These are phyloP conservation scores for Vitis rupestris DNA, from an alignment of 164 flowering plant genomes.

Conservation along the genomic window DNA sequence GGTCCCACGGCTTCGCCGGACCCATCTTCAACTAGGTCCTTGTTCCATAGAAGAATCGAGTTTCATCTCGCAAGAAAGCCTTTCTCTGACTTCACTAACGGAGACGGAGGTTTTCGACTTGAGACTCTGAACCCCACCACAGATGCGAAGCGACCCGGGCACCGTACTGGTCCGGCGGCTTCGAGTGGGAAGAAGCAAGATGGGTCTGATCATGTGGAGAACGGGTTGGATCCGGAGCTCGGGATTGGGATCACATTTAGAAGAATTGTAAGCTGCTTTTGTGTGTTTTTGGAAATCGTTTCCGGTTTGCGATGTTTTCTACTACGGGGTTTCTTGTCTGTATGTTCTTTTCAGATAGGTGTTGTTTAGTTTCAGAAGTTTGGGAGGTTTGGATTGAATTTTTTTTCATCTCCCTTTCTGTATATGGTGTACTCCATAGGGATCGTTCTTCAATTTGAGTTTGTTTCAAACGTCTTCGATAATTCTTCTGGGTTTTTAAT, in stretches of 20 bases:
- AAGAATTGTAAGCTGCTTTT: slow-evolving; percentile 61
- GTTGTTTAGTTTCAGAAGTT: too few relatives aligned
- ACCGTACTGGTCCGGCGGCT: slow-evolving; percentile 6
- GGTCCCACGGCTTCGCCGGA: slow-evolving; percentile 9
- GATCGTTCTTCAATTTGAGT: too few relatives aligned
- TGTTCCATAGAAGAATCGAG: slow-evolving; percentile 45
- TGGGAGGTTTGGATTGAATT: too few relatives aligned
- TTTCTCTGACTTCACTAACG: slow-evolving; percentile 24
- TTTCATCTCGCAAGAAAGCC: slow-evolving; percentile 59
- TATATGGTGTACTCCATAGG: too few relatives aligned
- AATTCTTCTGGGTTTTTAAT: not conserved
- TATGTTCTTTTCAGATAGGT: too few relatives aligned
- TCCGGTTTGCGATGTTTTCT: not conserved
- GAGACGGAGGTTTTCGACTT: slow-evolving; percentile 45
- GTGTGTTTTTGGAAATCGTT: not conserved
- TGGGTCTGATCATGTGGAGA: slow-evolving; percentile 29
- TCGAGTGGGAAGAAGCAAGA: slow-evolving; percentile 32
- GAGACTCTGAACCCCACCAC: slow-evolving; percentile 64
- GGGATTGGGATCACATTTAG: slow-evolving; percentile 53
- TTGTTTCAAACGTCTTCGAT: too few relatives aligned
- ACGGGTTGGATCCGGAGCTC: slow-evolving; percentile 71
- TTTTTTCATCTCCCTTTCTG: too few relatives aligned
- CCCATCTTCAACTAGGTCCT: slow-evolving; percentile 12
- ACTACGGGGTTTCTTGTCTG: too few relatives aligned
- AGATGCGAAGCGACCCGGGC: not conserved